Percentiles rank a stretch among this genome's conserved stretches.
These are phyloP conservation scores for Chaetomidium leptoderma DNA, from an alignment of 495 filamentous ascomycete species.

Conservation along the genomic window DNA sequence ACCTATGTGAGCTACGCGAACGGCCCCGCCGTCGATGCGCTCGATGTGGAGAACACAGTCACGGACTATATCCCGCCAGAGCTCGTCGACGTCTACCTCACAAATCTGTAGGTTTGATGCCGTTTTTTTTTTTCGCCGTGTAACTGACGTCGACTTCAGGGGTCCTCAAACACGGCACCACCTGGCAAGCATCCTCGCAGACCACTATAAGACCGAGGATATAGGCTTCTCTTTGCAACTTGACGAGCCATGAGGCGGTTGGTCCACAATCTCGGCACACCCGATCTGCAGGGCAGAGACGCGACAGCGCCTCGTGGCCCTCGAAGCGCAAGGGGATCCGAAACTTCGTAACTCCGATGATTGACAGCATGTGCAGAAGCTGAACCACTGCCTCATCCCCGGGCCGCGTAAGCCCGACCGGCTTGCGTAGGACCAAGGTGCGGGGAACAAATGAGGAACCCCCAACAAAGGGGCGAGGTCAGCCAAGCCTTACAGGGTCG, in stretches of 20 bases:
- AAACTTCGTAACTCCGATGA: not conserved
- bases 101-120: constrained; percentile 69
- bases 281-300: constrained; percentile 9
- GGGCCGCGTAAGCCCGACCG: constrained; percentile 29
- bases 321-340: constrained; percentile 7
- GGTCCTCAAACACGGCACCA: constrained; percentile 78
- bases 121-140: not conserved
- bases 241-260: constrained; percentile 13
- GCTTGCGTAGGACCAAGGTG: constrained; percentile 21
- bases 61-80: constrained; percentile 80
- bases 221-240: constrained; percentile 54
- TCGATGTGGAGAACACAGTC: constrained; percentile 75
- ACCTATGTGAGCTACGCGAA: constrained; percentile 70
- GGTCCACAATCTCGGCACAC: not conserved
- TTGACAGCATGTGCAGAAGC: not conserved
- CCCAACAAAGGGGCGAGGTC: constrained; percentile 21
- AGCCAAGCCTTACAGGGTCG: constrained; percentile 19
- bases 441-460: constrained; percentile 16
- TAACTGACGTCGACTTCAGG: constrained; percentile 44
- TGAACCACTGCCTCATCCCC: constrained; percentile 14
- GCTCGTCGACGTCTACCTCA: constrained; percentile 82
- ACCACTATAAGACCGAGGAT: constrained; percentile 83
- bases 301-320: constrained; percentile 22
- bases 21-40: constrained; percentile 65
- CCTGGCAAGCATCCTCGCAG: constrained; percentile 72